Evolutionary conservation across 768 basidiomycete species (phyloP).

Genomic region (Suillus occidentalis): DNA sequence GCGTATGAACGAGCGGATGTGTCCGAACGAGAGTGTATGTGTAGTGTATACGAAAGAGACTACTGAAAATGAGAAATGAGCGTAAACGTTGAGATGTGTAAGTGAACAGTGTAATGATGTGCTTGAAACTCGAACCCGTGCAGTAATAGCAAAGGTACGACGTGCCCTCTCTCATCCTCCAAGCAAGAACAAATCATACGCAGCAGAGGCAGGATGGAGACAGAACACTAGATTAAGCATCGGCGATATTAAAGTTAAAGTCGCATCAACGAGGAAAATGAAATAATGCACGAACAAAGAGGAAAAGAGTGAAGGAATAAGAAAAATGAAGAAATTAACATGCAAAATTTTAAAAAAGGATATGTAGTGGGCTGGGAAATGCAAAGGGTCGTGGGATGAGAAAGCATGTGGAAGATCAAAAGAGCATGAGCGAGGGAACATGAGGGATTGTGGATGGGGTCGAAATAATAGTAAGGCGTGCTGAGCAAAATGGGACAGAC

Average conservation of each 20-base stretch:
- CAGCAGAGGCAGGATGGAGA: not conserved
- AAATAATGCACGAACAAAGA: not conserved
- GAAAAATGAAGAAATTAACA: not conserved
- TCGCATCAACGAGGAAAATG: not conserved
- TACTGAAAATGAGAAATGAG: not conserved
- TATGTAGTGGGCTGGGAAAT: not conserved
- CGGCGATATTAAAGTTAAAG: not conserved
- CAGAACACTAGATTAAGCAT: not conserved
- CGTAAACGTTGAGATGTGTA: not conserved
- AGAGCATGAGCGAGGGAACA: not conserved
- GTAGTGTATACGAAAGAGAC: not conserved
- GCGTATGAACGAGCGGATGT: not conserved
- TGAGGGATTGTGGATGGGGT: not conserved
- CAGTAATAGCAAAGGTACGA: not conserved
- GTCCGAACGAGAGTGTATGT: not conserved
- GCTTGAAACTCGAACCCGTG: not conserved
- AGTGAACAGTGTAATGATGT: not conserved
- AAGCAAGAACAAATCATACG: not conserved
- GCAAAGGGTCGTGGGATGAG: conserved; percentile 2
- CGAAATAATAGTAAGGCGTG: not conserved
- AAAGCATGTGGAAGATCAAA: not conserved
- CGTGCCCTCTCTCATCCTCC: not conserved
- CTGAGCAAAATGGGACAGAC: not conserved
- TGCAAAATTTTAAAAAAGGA: not conserved
- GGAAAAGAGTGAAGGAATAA: not conserved